Conservation (phyloP, 805 yeast species). For the Jamesozyma hellenica region DNA sequence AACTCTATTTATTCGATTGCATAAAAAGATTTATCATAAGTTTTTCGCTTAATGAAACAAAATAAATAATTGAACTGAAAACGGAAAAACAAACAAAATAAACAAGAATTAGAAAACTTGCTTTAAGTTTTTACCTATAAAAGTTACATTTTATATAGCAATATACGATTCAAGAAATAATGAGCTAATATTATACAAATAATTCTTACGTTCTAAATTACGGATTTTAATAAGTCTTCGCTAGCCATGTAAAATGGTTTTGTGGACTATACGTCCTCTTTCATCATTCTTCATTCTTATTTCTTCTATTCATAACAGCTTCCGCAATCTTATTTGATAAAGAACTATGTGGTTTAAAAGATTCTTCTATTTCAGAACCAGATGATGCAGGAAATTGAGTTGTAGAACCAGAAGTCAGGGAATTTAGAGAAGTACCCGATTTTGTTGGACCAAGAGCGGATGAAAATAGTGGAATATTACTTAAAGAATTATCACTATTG, state of each 20-base stretch:
- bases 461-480: constrained; percentile 35
- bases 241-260: too few species aligned
- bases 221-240: too few species aligned
- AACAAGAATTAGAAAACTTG: too few species aligned
- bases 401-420: constrained; percentile 18
- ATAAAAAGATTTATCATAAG: too few species aligned
- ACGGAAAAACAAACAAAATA: too few species aligned
- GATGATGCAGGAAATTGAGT: constrained; percentile 9
- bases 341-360: constrained; percentile 4
- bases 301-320: constrained; percentile 21
- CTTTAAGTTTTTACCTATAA: too few species aligned
- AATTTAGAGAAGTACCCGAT: constrained; percentile 22
- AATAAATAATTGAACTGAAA: too few species aligned
- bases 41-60: too few species aligned
- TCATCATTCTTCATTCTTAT: not conserved
- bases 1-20: too few species aligned
- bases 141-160: too few species aligned
- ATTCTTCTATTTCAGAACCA: constrained; percentile 10
- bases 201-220: not conserved
- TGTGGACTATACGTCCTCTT: not conserved
- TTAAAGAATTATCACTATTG: constrained; percentile 30
- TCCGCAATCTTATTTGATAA: constrained; percentile 19
- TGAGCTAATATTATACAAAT: not conserved
- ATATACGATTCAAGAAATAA: too few species aligned
- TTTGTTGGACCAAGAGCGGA: constrained; percentile 25